phyloP scores from a whole-genome alignment of 129 eudicot species.

The Chrysanthemum lavandulifolium region DNA sequence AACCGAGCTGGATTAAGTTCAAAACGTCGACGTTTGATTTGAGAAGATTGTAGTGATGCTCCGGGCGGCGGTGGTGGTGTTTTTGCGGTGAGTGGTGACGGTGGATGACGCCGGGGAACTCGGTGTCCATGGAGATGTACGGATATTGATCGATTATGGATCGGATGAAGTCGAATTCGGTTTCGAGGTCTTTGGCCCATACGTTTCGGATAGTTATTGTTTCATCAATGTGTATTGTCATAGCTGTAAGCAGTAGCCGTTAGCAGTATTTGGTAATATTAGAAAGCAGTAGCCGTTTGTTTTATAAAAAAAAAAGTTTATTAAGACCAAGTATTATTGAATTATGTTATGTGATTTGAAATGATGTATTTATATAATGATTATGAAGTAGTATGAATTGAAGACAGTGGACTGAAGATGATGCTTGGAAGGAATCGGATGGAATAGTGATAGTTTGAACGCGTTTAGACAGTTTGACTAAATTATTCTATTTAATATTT shows the following conservation, averaged over 20 bases:
- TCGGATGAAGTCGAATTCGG: conserved; percentile 51
- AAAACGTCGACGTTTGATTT: conserved; percentile 78
- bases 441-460: conserved; percentile 36
- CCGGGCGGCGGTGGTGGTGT: conserved; percentile 33
- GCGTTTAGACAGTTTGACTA: conserved; percentile 18
- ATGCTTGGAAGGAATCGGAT: conserved; percentile 23
- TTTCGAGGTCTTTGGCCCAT: conserved; percentile 55
- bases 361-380: not conserved
- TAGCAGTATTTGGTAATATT: no score
- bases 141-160: conserved; percentile 52
- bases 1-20: conserved; percentile 72
- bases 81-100: conserved; percentile 16
- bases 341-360: not conserved
- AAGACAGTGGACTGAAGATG: conserved; percentile 26
- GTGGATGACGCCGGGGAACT: conserved; percentile 75
- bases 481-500: not conserved
- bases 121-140: conserved; percentile 76
- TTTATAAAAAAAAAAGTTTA: not conserved
- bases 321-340: not conserved
- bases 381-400: not conserved
- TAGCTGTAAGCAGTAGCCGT: no score
- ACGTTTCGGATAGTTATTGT: conserved; percentile 53
- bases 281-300: not conserved
- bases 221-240: conserved; percentile 20
- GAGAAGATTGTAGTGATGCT: conserved; percentile 49